Percentiles rank a stretch among this genome's conserved stretches.
phyloP scores from a whole-genome alignment of 768 basidiomycete genomes.

The Boletus pseudopeckii region DNA sequence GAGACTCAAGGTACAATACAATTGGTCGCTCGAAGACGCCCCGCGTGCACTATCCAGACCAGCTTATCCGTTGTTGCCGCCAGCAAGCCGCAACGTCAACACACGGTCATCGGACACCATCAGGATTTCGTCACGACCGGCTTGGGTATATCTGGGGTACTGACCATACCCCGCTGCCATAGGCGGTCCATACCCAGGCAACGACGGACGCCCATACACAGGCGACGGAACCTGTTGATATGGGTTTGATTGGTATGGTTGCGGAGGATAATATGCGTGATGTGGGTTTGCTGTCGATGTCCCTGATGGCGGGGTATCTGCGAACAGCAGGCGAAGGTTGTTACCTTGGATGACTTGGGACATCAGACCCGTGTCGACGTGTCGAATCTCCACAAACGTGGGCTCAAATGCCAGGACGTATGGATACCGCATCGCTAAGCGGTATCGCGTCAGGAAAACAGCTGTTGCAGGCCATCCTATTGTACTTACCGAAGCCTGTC shows the following conservation, averaged over 20 bases:
- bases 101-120: slow-evolving; percentile 89
- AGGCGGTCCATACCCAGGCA: slow-evolving; percentile 27
- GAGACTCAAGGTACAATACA: slow-evolving; percentile 10
- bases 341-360: slow-evolving; percentile 94
- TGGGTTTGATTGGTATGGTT: slow-evolving; percentile 29
- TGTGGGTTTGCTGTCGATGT: slow-evolving; percentile 51
- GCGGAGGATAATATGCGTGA: slow-evolving; percentile 33
- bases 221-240: slow-evolving; percentile 32
- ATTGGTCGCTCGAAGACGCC: not conserved
- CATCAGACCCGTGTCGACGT: slow-evolving; percentile 88
- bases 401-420: slow-evolving; percentile 97
- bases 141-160: slow-evolving; percentile 45
- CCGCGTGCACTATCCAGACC: not conserved
- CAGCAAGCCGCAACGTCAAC: slow-evolving; percentile 58
- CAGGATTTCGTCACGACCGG: slow-evolving; percentile 78
- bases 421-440: slow-evolving; percentile 87
- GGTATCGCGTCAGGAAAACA: slow-evolving; percentile 5
- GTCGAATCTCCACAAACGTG: slow-evolving; percentile 92
- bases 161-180: slow-evolving; percentile 35
- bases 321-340: slow-evolving; percentile 86
- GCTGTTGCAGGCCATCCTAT: not conserved
- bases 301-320: slow-evolving; percentile 87
- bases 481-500: slow-evolving; percentile 84
- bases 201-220: slow-evolving; percentile 25
- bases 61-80: slow-evolving; percentile 18